Evolutionary conservation across 176 grass and related monocot genomes (phyloP).

Genomic region (Aegilops tauschii): DNA sequence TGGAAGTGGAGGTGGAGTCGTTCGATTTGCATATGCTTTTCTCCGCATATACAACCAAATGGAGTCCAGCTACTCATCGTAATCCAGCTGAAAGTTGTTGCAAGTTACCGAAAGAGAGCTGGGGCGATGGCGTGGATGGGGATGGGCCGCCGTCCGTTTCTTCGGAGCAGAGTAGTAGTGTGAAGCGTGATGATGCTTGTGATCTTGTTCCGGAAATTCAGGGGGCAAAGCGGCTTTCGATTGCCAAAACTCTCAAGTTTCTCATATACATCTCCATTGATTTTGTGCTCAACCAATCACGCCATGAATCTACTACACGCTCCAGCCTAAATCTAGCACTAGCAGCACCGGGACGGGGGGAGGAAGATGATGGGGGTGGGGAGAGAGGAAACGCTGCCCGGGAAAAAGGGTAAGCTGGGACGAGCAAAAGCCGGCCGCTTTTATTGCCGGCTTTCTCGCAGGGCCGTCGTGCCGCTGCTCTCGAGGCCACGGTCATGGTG

Average conservation of each 20-base stretch:
- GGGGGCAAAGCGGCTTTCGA: neutral
- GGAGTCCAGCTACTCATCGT: neutral
- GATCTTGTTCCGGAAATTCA: no score
- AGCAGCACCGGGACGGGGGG: neutral
- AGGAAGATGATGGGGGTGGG: neutral
- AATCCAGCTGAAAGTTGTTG: neutral
- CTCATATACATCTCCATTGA: neutral
- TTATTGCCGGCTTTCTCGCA: constrained; percentile 40
- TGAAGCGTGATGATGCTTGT: no score
- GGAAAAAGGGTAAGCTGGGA: neutral
- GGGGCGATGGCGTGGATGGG: neutral
- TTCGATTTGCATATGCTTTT: neutral
- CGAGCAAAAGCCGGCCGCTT: neutral
- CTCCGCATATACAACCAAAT: neutral
- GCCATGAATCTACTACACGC: constrained; percentile 41
- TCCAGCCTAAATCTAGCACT: constrained; percentile 46
- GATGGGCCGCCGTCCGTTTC: neutral
- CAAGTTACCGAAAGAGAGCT: neutral
- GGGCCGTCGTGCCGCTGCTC: constrained; percentile 22
- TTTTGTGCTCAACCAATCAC: constrained; percentile 18
- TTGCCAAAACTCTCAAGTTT: constrained; percentile 3
- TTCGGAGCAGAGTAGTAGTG: neutral
- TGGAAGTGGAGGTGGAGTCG: neutral
- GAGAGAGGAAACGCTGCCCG: neutral
- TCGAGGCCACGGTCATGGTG: neutral